Conservation (phyloP, 2,329 filamentous ascomycete species). For the Fulvia fulva region DNA sequence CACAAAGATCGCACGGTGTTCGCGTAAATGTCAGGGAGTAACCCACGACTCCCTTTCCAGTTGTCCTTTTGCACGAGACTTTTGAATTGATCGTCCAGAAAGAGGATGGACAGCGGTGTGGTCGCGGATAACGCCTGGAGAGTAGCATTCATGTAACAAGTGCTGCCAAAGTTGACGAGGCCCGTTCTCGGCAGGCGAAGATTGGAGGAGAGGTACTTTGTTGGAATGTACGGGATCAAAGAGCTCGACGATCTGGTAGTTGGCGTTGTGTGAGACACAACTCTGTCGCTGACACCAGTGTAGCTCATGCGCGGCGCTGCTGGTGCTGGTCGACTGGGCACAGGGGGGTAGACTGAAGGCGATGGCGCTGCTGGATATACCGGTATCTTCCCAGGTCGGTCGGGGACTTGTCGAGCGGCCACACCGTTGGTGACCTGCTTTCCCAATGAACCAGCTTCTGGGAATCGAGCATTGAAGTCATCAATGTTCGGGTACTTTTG, state of each 20-base stretch:
- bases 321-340: constrained; percentile 57
- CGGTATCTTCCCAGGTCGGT: constrained; percentile 25
- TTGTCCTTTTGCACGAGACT: constrained; percentile 55
- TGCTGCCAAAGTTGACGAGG: constrained; percentile 73
- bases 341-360: constrained; percentile 38
- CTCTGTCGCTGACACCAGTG: constrained; percentile 68
- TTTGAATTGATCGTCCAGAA: constrained; percentile 58
- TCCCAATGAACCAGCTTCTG: constrained; percentile 60
- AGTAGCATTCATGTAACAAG: constrained; percentile 90
- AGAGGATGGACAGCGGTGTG: constrained; percentile 58
- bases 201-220: constrained; percentile 42
- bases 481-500: constrained; percentile 50
- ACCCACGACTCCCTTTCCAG: constrained; percentile 63
- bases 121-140: constrained; percentile 80
- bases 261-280: constrained; percentile 33
- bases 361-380: constrained; percentile 32
- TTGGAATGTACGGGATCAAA: constrained; percentile 44
- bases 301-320: constrained; percentile 64
- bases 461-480: constrained; percentile 79
- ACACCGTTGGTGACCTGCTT: constrained; percentile 50
- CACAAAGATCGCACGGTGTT: constrained; percentile 59
- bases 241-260: constrained; percentile 34
- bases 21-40: constrained; percentile 59
- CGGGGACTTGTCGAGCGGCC: constrained; percentile 33
- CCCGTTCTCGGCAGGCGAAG: constrained; percentile 61